phyloP scores from a whole-genome alignment of 805 yeast genomes.

The Candida sithepensis region DNA sequence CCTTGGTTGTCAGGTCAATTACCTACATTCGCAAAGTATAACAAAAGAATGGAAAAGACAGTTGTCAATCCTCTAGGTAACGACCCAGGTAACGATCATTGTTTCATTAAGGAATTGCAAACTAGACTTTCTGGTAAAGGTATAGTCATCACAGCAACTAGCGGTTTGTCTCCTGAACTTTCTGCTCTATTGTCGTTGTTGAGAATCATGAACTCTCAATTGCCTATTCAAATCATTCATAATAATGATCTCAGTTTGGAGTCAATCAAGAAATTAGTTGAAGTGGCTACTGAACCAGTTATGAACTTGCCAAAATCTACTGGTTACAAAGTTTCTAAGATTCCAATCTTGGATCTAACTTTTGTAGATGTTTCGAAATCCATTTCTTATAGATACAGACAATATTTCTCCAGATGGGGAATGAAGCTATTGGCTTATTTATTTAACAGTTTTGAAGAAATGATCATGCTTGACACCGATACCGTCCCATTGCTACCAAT shows the following conservation, averaged over 20 bases:
- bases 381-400: slow-evolving; percentile 22
- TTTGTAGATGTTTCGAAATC: slow-evolving; percentile 33
- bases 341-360: slow-evolving; percentile 26
- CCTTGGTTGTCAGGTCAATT: slow-evolving; percentile 39
- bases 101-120: slow-evolving; percentile 30
- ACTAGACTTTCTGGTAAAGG: slow-evolving; percentile 42
- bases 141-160: slow-evolving; percentile 49
- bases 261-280: slow-evolving; percentile 32
- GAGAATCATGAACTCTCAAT: slow-evolving; percentile 44
- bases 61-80: slow-evolving; percentile 12
- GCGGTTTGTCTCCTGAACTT: slow-evolving; percentile 43
- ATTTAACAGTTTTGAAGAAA: slow-evolving; percentile 56
- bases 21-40: slow-evolving; percentile 38
- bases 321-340: slow-evolving; percentile 17
- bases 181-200: slow-evolving; percentile 46
- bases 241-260: slow-evolving; percentile 36
- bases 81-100: slow-evolving; percentile 6
- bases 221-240: slow-evolving; percentile 48
- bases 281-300: slow-evolving; percentile 33
- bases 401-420: slow-evolving; percentile 27
- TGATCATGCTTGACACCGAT: slow-evolving; percentile 53
- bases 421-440: slow-evolving; percentile 53
- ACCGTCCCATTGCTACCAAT: slow-evolving; percentile 37
- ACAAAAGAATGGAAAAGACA: slow-evolving; percentile 16
- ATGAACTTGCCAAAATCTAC: slow-evolving; percentile 25